Evolutionary conservation across 169 alveolate genomes (phyloP).

Genomic region (Perkinsus chesapeaki): DNA sequence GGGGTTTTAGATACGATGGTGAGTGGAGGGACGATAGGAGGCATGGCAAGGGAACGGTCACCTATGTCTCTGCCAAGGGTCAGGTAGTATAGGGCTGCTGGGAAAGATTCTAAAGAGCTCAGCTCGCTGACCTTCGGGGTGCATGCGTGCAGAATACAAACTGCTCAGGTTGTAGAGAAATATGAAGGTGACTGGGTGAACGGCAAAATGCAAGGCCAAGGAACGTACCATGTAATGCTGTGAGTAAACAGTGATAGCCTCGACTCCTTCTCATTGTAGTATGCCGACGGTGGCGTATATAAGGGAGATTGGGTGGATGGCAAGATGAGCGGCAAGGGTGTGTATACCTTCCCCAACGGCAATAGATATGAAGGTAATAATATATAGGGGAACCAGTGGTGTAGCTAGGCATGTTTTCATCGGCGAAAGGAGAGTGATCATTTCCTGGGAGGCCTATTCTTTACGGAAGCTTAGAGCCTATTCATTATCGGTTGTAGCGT

Average conservation of each 20-base stretch:
- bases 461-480: no score
- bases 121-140: no score
- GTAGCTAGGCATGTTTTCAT: no score
- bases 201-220: slow-evolving; percentile 87
- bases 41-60: slow-evolving; percentile 84
- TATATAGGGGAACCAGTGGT: no score
- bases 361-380: slow-evolving; percentile 71
- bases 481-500: no score
- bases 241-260: neutral
- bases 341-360: slow-evolving; percentile 76
- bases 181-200: slow-evolving; percentile 87
- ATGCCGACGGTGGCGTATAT: slow-evolving; percentile 85
- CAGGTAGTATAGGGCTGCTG: no score
- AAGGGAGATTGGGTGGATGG: slow-evolving; percentile 94
- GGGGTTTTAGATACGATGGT: slow-evolving; percentile 40
- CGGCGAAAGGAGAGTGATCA: no score
- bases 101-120: neutral
- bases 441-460: no score
- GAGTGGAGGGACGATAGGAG: slow-evolving; percentile 87
- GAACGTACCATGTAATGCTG: slow-evolving; percentile 54
- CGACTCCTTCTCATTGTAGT: slow-evolving; percentile 15
- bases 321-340: slow-evolving; percentile 87
- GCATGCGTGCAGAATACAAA: neutral
- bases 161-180: slow-evolving; percentile 54
- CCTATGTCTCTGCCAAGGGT: slow-evolving; percentile 56